Evolutionary conservation across 306 rosid species (phyloP), one percentile per base, ranked within the genome.

Genomic region (Pueraria montana): DNA sequence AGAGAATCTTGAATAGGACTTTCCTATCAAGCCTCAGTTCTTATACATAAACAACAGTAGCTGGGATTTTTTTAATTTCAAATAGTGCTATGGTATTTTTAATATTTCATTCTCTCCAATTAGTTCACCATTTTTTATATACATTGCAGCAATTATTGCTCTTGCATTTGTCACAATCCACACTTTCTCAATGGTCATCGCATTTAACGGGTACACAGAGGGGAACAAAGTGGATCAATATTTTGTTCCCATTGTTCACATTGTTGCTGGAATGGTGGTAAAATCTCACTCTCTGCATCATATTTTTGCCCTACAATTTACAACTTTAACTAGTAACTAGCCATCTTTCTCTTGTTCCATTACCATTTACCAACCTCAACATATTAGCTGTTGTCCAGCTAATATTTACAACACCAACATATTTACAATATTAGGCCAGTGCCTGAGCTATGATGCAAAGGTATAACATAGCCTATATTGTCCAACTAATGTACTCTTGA

Each of bases 151-250:
- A 32, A 69, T 89, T 55, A 90, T 95, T 68, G 92, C 97, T 70
- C 94, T 95, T 72, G 98, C 98, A 55, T 95, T 93, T 86, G 97
- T 90, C 76, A 93, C 97, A 5, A 95, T 95, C 74, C 98, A 95
- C 87, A 95, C 97, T 59, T 95, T 91, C 85, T 95, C 98, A 16
- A 95, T 95, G 98, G 95, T 95, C 84, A 93, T 95, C 38, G 98
- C 98, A 74, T 95, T 93, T 84, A 93, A 87, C 79, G 98, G 95
- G 61, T 93, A 95, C 64, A 93, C 94, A 20, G 98, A 93, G 81
- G 90, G 90, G 79, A 93, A 92, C 58, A 93, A 84, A 87, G 88
- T 93, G 86, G 97, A 95, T 83, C 88, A 81, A 77, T 74, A 89
- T 84, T 87, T 93, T 87, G 98, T 93, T 84, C 97, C 98, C 65